These are phyloP conservation scores for Pichia ethanolica DNA, from an alignment of 805 yeast genomes.

Conservation along the genomic window DNA sequence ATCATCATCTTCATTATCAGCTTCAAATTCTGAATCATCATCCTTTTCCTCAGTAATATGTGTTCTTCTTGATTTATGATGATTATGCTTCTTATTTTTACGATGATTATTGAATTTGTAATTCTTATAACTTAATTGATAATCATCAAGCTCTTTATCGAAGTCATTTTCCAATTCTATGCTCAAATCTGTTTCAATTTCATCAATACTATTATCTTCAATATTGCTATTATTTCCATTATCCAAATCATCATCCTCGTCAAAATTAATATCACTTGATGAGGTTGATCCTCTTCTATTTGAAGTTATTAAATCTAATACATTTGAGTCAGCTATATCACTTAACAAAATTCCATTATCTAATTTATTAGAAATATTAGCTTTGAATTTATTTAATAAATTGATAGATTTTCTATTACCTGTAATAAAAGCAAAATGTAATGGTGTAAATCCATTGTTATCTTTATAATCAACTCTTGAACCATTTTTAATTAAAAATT, in stretches of 20 bases:
- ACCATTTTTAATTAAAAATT: slow-evolving; percentile 56
- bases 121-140: not conserved
- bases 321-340: slow-evolving; percentile 36
- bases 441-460: slow-evolving; percentile 74
- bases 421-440: slow-evolving; percentile 75
- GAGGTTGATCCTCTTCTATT: slow-evolving; percentile 7
- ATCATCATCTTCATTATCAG: slow-evolving; percentile 9
- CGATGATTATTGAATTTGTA: too few relatives aligned
- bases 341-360: slow-evolving; percentile 39
- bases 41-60: not conserved
- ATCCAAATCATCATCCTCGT: slow-evolving; percentile 2
- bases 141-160: not conserved
- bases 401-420: slow-evolving; percentile 66
- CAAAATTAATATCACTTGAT: slow-evolving; percentile 5
- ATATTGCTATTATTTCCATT: not conserved
- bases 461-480: slow-evolving; percentile 68
- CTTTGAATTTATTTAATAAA: slow-evolving; percentile 55
- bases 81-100: not conserved
- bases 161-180: not conserved
- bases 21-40: slow-evolving; percentile 7
- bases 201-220: not conserved
- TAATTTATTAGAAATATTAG: slow-evolving; percentile 46
- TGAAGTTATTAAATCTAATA: slow-evolving; percentile 27
- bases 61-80: not conserved
- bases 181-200: not conserved